Evolutionary conservation across 2,329 filamentous ascomycete genomes (phyloP), one percentile per base, ranked within the genome.

Genomic region (Phyllosticta paracitricarpa): DNA sequence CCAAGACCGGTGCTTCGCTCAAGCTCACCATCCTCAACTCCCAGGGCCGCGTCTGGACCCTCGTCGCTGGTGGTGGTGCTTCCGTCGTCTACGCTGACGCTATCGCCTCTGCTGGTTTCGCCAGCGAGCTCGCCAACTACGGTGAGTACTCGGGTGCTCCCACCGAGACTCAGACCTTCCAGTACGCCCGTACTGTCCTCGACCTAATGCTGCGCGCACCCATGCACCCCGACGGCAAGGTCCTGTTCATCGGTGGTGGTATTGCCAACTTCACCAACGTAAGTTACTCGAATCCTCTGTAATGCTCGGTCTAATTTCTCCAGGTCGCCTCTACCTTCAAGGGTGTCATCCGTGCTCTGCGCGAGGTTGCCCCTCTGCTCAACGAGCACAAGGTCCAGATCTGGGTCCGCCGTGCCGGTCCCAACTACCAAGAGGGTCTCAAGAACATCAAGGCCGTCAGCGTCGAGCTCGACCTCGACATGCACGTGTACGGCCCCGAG

Each of bases 211-310:
- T 99, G 69, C 90, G 94, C 68, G 88, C 93, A 61, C 93, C 94
- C 63, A 77, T 85, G 74, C 82, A 85, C 77, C 84, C 89, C 64
- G 88, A 97, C 73, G 94, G 94, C 82, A 99, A 97, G 85, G 91
- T 99, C 59, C 88, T 99, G 67, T 99, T 99, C 85, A 97, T 99
- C 68, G 94, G 94, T 78, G 94, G 94, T 81, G 94, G 94, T 84
- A 99, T 99, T 84, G 94, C 94, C 84, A 99, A 99, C 88, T 99
- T 99, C 83, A 99, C 94, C 83, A 99, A 97, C 81, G 94, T 79
- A 71, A 71, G 75, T 71, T n/a, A 12, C 35, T 14, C 30, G 22
- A 17, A 3, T 28, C 10, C 30, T 3, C 48, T 56, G 5, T 33
- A 24, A 35, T n/a, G 28, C 12, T 26, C 53, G 14, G 12, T 51